Evolutionary conservation across 1,284 basidiomycete genomes (phyloP), one percentile per base, ranked within the genome.

Genomic region (Volvariella surrecta): DNA sequence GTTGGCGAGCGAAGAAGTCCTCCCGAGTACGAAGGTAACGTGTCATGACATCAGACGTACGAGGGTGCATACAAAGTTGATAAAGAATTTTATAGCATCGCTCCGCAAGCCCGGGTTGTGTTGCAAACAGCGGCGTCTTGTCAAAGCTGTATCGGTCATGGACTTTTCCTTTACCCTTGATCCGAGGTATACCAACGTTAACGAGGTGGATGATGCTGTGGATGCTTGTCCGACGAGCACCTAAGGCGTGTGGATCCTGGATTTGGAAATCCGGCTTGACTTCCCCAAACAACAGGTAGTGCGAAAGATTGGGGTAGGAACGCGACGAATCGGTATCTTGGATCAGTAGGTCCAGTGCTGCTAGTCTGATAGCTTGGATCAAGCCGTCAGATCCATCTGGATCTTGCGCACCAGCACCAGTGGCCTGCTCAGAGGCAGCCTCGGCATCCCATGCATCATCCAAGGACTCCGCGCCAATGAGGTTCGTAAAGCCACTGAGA

Each of bases 21-120:
- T 94, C 89, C 17, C 84, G 74, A 2, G 87, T 89, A 32, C 92
- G 82, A 34, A 98, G 72, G 58, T 96, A 98, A 0, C 91, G 80
- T 64, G 91, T 83, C 9, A 84, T 84, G 31, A 86, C 76, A 19
- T 83, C 79, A 4, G 87, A 89, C 0, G 94, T 96, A 39, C 81
- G 73, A 1, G 86, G 76, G 58, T 96, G 89, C 4, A 82, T 73
- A 63, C 90, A 96, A 0, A 99, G 76, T 48, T 95, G 87, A 56
- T 89, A 76, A 10, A 99, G 65, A 35, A 98, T 73, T 35, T 77
- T 77, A 54, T 92, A 92, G 54, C 86, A 86, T 48, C 85, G 82
- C 58, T 96, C 92, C 0, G 93, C 93, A 19, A 98, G 68, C 1
- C 74, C 73, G 0, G 95, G 93, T 35, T 89, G 74, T 6, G 66